phyloP scores from a whole-genome alignment of 257 asterid species.

The Nicotiana noctiflora region DNA sequence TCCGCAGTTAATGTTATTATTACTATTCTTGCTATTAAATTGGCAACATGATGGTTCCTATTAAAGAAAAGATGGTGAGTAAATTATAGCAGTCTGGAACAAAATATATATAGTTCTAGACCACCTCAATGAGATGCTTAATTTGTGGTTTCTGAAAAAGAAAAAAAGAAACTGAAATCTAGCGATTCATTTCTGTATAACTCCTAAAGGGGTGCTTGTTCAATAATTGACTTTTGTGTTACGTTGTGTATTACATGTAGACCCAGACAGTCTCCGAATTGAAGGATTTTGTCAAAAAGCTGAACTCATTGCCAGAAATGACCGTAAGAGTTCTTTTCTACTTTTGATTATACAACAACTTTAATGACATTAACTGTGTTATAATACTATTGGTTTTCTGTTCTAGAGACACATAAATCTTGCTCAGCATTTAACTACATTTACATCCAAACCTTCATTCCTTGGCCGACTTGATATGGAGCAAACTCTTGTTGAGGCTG shows the following conservation, averaged over 20 bases:
- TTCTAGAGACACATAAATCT: slow-evolving; percentile 95
- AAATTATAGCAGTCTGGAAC: no score
- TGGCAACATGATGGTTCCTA: no score
- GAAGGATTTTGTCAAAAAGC: slow-evolving; percentile 98
- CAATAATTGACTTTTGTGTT: slow-evolving; percentile 10
- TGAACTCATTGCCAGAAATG: slow-evolving; percentile 95
- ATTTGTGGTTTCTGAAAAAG: no score
- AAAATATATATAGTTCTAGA: no score
- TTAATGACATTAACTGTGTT: not conserved
- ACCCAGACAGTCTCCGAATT: slow-evolving; percentile 85
- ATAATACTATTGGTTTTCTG: slow-evolving; percentile 23
- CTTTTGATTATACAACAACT: slow-evolving; percentile 9
- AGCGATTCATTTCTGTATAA: no score
- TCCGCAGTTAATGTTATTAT: no score
- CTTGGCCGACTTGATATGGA: slow-evolving; percentile 90
- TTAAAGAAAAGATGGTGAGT: no score
- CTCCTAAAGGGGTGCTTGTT: not conserved
- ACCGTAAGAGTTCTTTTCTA: slow-evolving; percentile 54
- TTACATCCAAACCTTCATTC: slow-evolving; percentile 82
- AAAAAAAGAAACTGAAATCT: no score
- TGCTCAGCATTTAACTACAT: slow-evolving; percentile 83
- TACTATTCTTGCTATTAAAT: no score
- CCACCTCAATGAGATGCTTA: no score
- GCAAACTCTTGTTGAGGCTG: slow-evolving; percentile 89
- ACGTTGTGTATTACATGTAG: slow-evolving; percentile 40